phyloP scores from a whole-genome alignment of 768 basidiomycete genomes.

The Amylocystis lapponica region DNA sequence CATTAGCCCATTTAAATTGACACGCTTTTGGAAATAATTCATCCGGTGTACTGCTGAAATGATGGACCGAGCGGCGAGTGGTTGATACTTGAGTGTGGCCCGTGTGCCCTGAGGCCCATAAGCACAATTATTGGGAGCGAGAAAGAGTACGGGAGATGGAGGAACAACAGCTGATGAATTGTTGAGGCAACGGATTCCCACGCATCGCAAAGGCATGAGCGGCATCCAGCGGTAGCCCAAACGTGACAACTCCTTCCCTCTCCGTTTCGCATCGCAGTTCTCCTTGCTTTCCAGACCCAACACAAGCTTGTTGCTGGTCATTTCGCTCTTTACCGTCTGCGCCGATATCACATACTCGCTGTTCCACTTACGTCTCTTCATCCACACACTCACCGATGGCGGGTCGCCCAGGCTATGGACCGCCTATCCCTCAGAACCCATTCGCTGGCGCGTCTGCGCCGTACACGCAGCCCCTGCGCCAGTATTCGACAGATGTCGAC shows the following conservation, averaged over 20 bases:
- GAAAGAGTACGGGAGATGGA: no score
- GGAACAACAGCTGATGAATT: no score
- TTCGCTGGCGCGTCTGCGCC: conserved; percentile 21
- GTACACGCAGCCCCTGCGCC: conserved; percentile 21
- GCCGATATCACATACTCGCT: conserved; percentile 7
- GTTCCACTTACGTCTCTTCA: conserved; percentile 4
- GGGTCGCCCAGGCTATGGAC: conserved; percentile 28
- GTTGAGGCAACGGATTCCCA: conserved; percentile 5
- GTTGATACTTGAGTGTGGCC: no score
- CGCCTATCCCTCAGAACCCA: conserved; percentile 27
- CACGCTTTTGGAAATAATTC: no score
- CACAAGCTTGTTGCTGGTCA: conserved; percentile 26
- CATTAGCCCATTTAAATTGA: no score
- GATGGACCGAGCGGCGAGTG: no score
- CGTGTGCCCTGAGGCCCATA: no score
- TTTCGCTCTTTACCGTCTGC: conserved; percentile 16
- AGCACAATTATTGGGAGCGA: no score
- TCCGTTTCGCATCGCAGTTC: background rate
- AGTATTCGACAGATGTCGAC: conserved; percentile 24
- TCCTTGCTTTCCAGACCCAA: conserved; percentile 30
- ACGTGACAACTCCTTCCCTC: background rate
- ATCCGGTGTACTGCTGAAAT: no score
- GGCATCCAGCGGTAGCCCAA: background rate
- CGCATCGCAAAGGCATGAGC: background rate
- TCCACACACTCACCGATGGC: conserved; percentile 24